Evolutionary conservation across 1,284 basidiomycete genomes (phyloP), one percentile per base, ranked within the genome.

Genomic region (Rhizoctonia solani): DNA sequence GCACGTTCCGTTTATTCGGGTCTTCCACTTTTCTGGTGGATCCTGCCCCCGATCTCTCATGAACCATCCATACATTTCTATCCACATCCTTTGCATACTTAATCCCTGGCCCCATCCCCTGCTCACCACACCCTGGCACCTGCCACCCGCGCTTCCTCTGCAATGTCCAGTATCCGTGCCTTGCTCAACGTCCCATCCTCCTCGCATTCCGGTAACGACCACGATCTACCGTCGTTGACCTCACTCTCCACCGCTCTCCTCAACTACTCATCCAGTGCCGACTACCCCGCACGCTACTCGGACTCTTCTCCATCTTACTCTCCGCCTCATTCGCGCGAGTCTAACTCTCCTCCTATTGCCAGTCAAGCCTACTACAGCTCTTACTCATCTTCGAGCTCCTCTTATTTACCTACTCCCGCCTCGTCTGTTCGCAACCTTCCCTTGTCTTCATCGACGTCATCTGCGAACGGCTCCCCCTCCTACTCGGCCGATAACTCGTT

Each of bases 121-220:
- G 52, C 54, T 34, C 67, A 67, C 66, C 41, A 65, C 46, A 27
- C 44, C 55, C n/a, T n/a, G n/a, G n/a, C n/a, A n/a, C n/a, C n/a
- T n/a, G n/a, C n/a, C n/a, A n/a, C n/a, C n/a, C n/a, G n/a, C n/a
- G n/a, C n/a, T n/a, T n/a, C 68, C 65, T 54, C 55, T 66, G 37
- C 65, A 54, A 69, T 69, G 68, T 67, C 66, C 30, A 65, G 53
- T 25, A 56, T 61, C 37, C 54, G 61, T 42, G 55, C 61, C 39
- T 58, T 55, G 29, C 54, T 65, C 61, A 69, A 54, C 61, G 61
- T 54, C 44, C 49, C 67, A 13, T 69, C 69, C 29, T 50, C 67
- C 39, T 59, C 59, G 53, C 30, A 54, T 30, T 69, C 61, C n/a
- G 30, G 54, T 67, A 54, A 54, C 53, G 32, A 54, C 46, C 69